A percentile compares a stretch with the other conserved stretches of the same genome.
phyloP scores from a whole-genome alignment of 257 asterid species.

The Cinchona pubescens region DNA sequence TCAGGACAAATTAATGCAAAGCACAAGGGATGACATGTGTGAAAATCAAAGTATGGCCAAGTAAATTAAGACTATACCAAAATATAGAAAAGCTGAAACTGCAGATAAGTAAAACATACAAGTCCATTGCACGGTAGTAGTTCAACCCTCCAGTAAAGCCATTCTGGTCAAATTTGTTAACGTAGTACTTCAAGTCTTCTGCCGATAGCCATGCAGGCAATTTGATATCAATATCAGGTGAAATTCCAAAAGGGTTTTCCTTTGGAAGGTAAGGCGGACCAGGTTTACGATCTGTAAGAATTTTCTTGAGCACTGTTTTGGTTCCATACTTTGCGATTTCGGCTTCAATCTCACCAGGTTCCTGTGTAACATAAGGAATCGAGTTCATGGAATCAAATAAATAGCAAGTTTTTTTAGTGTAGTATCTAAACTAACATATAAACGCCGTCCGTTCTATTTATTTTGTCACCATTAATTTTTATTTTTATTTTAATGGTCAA shows the following conservation, averaged over 20 bases:
- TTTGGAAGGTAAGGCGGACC: constrained; percentile 64
- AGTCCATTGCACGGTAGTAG: constrained; percentile 75
- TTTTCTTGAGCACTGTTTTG: constrained; percentile 59
- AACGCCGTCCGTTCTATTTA: too few relatives aligned
- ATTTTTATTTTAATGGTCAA: too few relatives aligned
- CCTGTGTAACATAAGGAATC: constrained; percentile 43
- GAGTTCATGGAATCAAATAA: not conserved
- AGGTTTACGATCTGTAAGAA: constrained; percentile 52
- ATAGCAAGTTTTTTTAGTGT: not conserved
- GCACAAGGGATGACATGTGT: too few relatives aligned
- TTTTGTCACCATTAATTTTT: too few relatives aligned
- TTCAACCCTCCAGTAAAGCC: constrained; percentile 92
- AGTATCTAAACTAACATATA: not conserved
- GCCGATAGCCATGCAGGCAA: constrained; percentile 68
- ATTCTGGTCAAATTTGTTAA: constrained; percentile 41
- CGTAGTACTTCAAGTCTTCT: constrained; percentile 62
- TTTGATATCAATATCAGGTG: constrained; percentile 19
- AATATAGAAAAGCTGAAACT: not conserved
- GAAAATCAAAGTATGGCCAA: too few relatives aligned
- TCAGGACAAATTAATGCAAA: too few relatives aligned
- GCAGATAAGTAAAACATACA: constrained; percentile 35
- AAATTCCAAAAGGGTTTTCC: constrained; percentile 54
- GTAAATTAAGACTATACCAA: not conserved
- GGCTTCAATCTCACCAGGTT: constrained; percentile 66
- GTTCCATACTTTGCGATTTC: constrained; percentile 63